A percentile compares a stretch with the other conserved stretches of the same genome.
These are phyloP conservation scores for Fusarium sp. DNA, from an alignment of 2,329 filamentous ascomycete genomes.

Conservation along the genomic window DNA sequence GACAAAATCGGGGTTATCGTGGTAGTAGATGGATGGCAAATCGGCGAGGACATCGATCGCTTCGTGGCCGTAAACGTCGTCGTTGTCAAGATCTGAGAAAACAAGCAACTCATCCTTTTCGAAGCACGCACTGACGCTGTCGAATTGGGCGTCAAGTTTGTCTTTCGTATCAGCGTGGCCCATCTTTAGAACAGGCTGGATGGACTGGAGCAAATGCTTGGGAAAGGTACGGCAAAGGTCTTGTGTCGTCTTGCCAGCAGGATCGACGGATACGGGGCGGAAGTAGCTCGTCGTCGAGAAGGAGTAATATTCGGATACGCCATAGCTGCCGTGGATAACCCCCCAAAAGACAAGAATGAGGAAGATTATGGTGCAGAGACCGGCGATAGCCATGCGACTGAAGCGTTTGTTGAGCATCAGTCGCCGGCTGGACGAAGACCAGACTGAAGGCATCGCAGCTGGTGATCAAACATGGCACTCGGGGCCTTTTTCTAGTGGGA, in stretches of 20 bases:
- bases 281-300: conserved; percentile 50
- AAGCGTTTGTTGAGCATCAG: conserved; percentile 51
- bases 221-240: conserved; percentile 52
- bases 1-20: conserved; percentile 54
- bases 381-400: conserved; percentile 48
- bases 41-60: conserved; percentile 61
- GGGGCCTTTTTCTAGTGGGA: conserved; percentile 21
- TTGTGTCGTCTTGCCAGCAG: conserved; percentile 40
- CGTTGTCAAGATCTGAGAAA: conserved; percentile 64
- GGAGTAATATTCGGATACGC: conserved; percentile 47
- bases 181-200: conserved; percentile 53
- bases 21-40: conserved; percentile 57
- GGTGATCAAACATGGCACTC: conserved; percentile 44
- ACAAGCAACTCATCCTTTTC: conserved; percentile 57
- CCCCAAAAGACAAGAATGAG: conserved; percentile 45
- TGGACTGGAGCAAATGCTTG: conserved; percentile 48
- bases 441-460: conserved; percentile 43
- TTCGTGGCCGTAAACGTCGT: conserved; percentile 57
- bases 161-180: conserved; percentile 49
- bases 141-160: conserved; percentile 58
- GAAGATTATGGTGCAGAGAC: conserved; percentile 42
- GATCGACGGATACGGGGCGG: conserved; percentile 48
- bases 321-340: conserved; percentile 42
- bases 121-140: conserved; percentile 66
- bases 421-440: conserved; percentile 46